Evolutionary conservation across 352 stramenopile genomes (phyloP).

Genomic region (Phytophthora tubulina): DNA sequence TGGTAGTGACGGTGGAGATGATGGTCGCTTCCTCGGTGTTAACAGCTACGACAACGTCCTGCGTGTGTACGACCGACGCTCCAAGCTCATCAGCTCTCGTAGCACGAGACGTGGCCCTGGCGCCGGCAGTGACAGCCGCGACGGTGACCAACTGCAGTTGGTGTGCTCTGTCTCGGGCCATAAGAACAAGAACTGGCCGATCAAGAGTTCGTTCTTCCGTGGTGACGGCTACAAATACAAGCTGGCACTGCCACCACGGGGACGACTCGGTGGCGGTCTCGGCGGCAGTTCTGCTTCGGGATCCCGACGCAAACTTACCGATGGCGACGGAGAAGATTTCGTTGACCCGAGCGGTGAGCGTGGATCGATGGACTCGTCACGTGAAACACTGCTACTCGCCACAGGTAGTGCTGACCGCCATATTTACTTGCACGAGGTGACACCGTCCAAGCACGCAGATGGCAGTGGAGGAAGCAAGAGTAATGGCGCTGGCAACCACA

Average conservation of each 20-base stretch:
- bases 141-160: slow-evolving; percentile 83
- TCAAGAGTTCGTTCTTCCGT: slow-evolving; percentile 91
- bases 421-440: slow-evolving; percentile 91
- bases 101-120: slow-evolving; percentile 36
- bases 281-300: slow-evolving; percentile 34
- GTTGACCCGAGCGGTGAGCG: slow-evolving; percentile 52
- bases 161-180: slow-evolving; percentile 84
- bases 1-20: slow-evolving; percentile 70
- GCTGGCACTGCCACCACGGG: slow-evolving; percentile 60
- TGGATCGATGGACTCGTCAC: slow-evolving; percentile 53
- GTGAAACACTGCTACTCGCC: slow-evolving; percentile 80
- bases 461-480: slow-evolving; percentile 24
- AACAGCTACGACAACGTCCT: slow-evolving; percentile 93
- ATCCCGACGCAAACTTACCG: slow-evolving; percentile 77
- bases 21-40: slow-evolving; percentile 82
- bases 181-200: slow-evolving; percentile 94
- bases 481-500: slow-evolving; percentile 42
- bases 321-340: slow-evolving; percentile 83
- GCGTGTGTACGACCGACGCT: slow-evolving; percentile 87
- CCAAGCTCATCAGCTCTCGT: slow-evolving; percentile 81
- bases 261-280: slow-evolving; percentile 30
- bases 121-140: slow-evolving; percentile 48
- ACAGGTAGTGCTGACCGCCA: slow-evolving; percentile 89
- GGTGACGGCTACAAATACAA: slow-evolving; percentile 91
- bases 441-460: slow-evolving; percentile 58